phyloP scores from a whole-genome alignment of 768 basidiomycete species.

The Cantharellus cinnabarinus region DNA sequence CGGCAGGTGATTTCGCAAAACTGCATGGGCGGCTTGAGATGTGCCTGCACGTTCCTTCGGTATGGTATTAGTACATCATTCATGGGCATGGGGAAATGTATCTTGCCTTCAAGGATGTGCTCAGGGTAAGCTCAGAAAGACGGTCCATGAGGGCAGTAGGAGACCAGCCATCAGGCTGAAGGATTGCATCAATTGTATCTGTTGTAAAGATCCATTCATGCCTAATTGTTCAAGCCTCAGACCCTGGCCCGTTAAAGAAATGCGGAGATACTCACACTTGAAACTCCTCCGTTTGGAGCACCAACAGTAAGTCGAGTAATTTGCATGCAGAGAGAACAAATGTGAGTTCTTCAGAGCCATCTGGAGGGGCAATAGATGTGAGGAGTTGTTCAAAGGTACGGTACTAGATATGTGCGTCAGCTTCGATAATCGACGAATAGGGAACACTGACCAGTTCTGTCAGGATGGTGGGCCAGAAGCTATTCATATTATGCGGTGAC shows the following conservation, averaged over 20 bases:
- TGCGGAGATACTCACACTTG: slow-evolving; percentile 47
- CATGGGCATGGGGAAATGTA: neutral
- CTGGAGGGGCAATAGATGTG: slow-evolving; percentile 34
- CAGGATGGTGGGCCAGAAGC: slow-evolving; percentile 90
- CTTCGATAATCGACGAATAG: neutral
- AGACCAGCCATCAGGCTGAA: slow-evolving; percentile 61
- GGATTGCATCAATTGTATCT: slow-evolving; percentile 89
- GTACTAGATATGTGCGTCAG: slow-evolving; percentile 29
- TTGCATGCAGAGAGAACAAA: slow-evolving; percentile 81
- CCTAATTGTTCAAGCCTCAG: slow-evolving; percentile 12
- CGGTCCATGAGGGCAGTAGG: slow-evolving; percentile 85
- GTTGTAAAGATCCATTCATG: slow-evolving; percentile 99
- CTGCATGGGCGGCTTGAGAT: neutral
- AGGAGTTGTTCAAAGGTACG: slow-evolving; percentile 77
- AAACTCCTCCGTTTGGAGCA: slow-evolving; percentile 90
- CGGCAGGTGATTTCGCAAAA: neutral
- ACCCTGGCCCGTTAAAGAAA: slow-evolving; percentile 6
- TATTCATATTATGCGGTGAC: slow-evolving; percentile 75
- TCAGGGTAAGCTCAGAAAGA: slow-evolving; percentile 63
- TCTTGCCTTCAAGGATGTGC: slow-evolving; percentile 6
- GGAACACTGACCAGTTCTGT: slow-evolving; percentile 56
- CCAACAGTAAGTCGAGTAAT: slow-evolving; percentile 79
- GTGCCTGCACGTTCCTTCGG: neutral
- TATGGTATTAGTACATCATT: neutral
- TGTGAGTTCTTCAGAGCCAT: slow-evolving; percentile 69